Evolutionary conservation across 345 rosid genomes (phyloP).

Genomic region (Aquilaria yunnanensis): DNA sequence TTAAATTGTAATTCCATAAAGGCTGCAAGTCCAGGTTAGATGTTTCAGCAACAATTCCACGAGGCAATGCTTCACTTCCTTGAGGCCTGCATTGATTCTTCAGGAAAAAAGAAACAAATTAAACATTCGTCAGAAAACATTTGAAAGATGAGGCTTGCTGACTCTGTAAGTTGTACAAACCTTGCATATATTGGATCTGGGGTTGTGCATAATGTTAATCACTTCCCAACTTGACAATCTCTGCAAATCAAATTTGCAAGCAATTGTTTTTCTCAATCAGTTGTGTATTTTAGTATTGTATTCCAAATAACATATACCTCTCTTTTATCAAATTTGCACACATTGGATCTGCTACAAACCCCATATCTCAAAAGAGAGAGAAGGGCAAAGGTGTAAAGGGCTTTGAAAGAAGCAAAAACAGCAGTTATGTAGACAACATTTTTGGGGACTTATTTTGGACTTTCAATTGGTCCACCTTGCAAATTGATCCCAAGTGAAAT

Average conservation of each 20-base stretch:
- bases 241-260: slow-evolving; percentile 33
- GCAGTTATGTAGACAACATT: no score
- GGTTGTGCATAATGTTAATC: slow-evolving; percentile 21
- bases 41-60: slow-evolving; percentile 51
- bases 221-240: slow-evolving; percentile 43
- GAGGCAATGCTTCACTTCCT: slow-evolving; percentile 58
- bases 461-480: no score
- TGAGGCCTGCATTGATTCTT: slow-evolving; percentile 45
- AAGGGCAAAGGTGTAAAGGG: no score
- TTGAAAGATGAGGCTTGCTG: neutral
- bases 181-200: slow-evolving; percentile 42
- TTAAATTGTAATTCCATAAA: slow-evolving; percentile 37
- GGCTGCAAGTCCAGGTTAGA: slow-evolving; percentile 59
- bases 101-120: slow-evolving; percentile 3
- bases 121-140: slow-evolving; percentile 6
- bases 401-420: no score
- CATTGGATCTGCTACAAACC: no score
- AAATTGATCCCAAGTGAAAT: no score
- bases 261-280: neutral
- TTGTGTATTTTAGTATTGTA: no score
- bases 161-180: slow-evolving; percentile 29
- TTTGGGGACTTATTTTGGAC: no score
- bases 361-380: no score
- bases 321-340: no score
- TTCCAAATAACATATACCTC: no score